Evolutionary conservation across 805 yeast species (phyloP).

Genomic region (Nakazawaea laoshanensis): DNA sequence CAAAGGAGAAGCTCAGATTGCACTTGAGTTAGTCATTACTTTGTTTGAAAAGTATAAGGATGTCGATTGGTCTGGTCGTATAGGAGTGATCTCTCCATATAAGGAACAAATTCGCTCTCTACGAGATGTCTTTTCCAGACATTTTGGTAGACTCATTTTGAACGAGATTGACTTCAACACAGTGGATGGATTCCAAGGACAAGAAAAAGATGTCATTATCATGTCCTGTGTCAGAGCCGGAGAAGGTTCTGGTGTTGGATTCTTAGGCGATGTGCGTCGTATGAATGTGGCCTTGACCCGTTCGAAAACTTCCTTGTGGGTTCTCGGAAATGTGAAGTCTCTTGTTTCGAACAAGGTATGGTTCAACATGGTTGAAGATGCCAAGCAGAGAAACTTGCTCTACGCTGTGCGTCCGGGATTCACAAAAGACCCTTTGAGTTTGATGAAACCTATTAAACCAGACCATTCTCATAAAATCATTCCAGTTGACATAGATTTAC

Average conservation of each 20-base stretch:
- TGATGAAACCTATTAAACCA: no score
- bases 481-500: no score
- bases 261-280: slow-evolving; percentile 83
- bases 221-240: slow-evolving; percentile 93
- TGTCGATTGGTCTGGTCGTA: slow-evolving; percentile 54
- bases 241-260: slow-evolving; percentile 68
- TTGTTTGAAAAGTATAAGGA: slow-evolving; percentile 41
- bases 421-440: slow-evolving; percentile 14
- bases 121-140: slow-evolving; percentile 43
- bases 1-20: slow-evolving; percentile 60
- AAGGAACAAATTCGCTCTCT: slow-evolving; percentile 72
- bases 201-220: slow-evolving; percentile 88
- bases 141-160: slow-evolving; percentile 55
- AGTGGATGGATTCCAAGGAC: slow-evolving; percentile 97
- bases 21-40: slow-evolving; percentile 54
- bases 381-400: slow-evolving; percentile 34
- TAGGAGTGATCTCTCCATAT: slow-evolving; percentile 93
- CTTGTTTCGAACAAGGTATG: slow-evolving; percentile 62
- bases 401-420: slow-evolving; percentile 18
- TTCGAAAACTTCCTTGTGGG: slow-evolving; percentile 89
- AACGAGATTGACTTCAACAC: slow-evolving; percentile 82
- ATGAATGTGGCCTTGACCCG: slow-evolving; percentile 97
- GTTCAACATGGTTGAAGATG: slow-evolving; percentile 62
- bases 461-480: no score
- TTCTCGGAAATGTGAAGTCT: slow-evolving; percentile 72